These are phyloP conservation scores for Candida hungchunana DNA, from an alignment of 805 yeast genomes.

Conservation along the genomic window DNA sequence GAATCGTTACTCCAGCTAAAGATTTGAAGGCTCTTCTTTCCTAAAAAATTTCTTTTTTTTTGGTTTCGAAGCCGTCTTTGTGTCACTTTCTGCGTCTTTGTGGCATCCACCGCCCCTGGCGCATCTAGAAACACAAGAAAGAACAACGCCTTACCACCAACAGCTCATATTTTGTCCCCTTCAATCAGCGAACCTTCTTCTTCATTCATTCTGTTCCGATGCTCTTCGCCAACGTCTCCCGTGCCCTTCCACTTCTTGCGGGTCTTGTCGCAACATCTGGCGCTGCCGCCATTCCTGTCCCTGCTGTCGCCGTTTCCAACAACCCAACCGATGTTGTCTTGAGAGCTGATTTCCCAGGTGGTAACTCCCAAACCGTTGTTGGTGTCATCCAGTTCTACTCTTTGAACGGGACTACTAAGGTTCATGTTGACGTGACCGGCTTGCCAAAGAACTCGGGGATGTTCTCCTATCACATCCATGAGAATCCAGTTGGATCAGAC, in stretches of 20 bases:
- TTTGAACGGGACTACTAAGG: constrained; percentile 56
- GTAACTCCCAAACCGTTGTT: constrained; percentile 31
- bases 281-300: constrained; percentile 11
- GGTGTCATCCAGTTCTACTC: constrained; percentile 60
- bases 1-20: constrained; percentile 52
- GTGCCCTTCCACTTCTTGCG: constrained; percentile 11
- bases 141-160: no score
- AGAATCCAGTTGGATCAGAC: constrained; percentile 44
- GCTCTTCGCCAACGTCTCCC: constrained; percentile 11
- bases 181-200: no score
- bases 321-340: constrained; percentile 27
- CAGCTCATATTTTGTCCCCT: no score
- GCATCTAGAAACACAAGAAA: no score
- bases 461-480: constrained; percentile 66
- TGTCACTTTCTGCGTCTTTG: no score
- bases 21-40: constrained; percentile 24
- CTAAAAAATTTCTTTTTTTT: no score
- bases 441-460: constrained; percentile 66
- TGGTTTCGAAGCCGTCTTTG: no score
- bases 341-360: constrained; percentile 29
- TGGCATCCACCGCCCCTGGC: no score
- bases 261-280: neutral
- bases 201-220: no score
- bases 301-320: constrained; percentile 16
- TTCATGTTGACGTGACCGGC: constrained; percentile 67